Evolutionary conservation across 148 eudicot genomes (phyloP).

Genomic region (Rhododendron molle): DNA sequence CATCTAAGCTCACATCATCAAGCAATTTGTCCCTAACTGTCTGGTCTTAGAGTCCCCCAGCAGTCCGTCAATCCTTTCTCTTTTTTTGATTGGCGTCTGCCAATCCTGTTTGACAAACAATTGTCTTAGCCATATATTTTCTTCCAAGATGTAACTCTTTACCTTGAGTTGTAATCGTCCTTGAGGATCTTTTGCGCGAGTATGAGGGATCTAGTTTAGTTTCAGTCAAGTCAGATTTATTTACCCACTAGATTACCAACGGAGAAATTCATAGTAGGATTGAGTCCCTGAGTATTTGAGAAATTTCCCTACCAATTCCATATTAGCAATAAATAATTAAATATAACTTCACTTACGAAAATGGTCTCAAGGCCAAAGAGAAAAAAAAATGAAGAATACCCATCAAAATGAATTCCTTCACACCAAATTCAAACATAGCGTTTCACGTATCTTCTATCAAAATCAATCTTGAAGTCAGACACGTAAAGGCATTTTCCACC

Average conservation of each 20-base stretch:
- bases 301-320: neutral
- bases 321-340: neutral
- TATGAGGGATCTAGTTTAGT: neutral
- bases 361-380: neutral
- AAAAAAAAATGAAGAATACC: neutral
- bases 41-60: neutral
- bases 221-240: neutral
- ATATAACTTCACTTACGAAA: neutral
- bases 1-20: neutral
- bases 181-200: neutral
- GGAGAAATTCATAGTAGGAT: neutral
- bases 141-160: neutral
- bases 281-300: neutral
- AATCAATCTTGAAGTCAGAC: neutral
- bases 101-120: neutral
- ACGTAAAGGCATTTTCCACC: neutral
- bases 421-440: neutral
- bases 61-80: neutral
- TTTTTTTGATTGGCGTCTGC: neutral
- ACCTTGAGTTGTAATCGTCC: neutral
- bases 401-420: neutral
- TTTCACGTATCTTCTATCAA: neutral
- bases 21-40: neutral
- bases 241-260: neutral
- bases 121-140: neutral